Percentiles rank a stretch among this genome's conserved stretches.
Conservation (phyloP, 179 eudicot genomes). For the Beta macrorhiza region DNA sequence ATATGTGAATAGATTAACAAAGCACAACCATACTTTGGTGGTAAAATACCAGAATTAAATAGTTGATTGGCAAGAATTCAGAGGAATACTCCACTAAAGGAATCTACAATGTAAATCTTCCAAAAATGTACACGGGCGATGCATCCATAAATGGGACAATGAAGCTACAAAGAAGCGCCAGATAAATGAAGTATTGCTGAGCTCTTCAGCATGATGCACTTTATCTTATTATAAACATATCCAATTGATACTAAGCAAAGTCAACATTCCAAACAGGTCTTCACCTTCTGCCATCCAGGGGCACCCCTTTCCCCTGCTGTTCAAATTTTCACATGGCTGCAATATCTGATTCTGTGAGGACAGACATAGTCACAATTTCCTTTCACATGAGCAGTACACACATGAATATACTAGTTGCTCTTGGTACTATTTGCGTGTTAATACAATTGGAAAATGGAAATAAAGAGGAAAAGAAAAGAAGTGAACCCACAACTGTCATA, state of each 20-base stretch:
- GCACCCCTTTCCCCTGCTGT: not conserved
- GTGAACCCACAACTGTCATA: slow-evolving; percentile 13
- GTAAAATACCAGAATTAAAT: slow-evolving; percentile 7
- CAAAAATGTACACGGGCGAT: slow-evolving; percentile 5
- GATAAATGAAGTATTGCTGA: not conserved
- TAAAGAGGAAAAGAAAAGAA: slow-evolving; percentile 12
- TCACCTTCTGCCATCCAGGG: slow-evolving; percentile 28
- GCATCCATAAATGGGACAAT: not conserved
- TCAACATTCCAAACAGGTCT: slow-evolving; percentile 4
- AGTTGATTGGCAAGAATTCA: slow-evolving; percentile 9
- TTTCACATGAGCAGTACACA: not conserved
- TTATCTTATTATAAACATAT: not conserved
- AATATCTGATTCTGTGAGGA: slow-evolving; percentile 22
- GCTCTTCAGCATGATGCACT: slow-evolving; percentile 3
- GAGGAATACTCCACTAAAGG: not conserved
- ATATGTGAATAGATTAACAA: not conserved
- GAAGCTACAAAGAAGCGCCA: not conserved
- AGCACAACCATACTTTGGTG: not conserved
- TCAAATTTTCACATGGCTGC: slow-evolving; percentile 11
- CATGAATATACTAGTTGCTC: not conserved
- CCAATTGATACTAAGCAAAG: not conserved
- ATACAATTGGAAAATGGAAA: not conserved
- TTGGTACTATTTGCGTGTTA: not conserved
- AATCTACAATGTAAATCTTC: slow-evolving; percentile 14
- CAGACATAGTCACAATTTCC: slow-evolving; percentile 7